Base-by-base conservation (phyloP, 192 early-diverging fungal genomes). In the Backusella luteola region DNA sequence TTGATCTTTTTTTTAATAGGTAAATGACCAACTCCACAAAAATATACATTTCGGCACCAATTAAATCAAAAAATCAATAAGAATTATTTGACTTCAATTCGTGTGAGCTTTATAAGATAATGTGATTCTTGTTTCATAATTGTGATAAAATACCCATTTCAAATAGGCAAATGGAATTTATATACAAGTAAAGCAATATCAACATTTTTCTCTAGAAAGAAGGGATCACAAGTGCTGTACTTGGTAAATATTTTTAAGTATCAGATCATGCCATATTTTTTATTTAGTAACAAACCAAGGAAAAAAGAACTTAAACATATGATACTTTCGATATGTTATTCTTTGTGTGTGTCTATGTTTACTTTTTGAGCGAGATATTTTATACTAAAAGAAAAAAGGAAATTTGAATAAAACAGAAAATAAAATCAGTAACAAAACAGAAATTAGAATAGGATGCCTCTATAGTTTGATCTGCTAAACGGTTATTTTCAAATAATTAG, bases 381-480 rank as follows among this genome's bases (percentile, higher is more conserved):
- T 36, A 3, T 17, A 35, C 19, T 34, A 19, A 34, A 68, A 68
- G 19, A 21, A 68, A 68, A 68, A 34, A 36, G 67, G 15, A 29
- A 63, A 29, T 26, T 26, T 6, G 29, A 19, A 19, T 67, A 67
- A 35, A 35, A 35, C 17, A 19, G 29, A 67, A 67, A 19, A 7
- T 14, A 66, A 23, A 26, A 67, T 67, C 17, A 67, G 41, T 19
- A 39, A 26, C 21, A 69, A 69, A 69, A 69, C 14, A 69, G 17
- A 67, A 39, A 69, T 23, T 69, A 11, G 21, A 23, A 69, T 26
- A 8, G 23, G 3, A 0, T 14, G 6, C 12, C 32, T 63, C 11
- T 14, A 63, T 63, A 63, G 23, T 29, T 63, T 63, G 23, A 63
- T 63, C 56, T 63, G 56, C 23, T 63, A 63, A 63, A 63, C 56